Evolutionary conservation across 2,329 filamentous ascomycete genomes (phyloP), one percentile per base, ranked within the genome.

Genomic region (Alternaria consortialis): DNA sequence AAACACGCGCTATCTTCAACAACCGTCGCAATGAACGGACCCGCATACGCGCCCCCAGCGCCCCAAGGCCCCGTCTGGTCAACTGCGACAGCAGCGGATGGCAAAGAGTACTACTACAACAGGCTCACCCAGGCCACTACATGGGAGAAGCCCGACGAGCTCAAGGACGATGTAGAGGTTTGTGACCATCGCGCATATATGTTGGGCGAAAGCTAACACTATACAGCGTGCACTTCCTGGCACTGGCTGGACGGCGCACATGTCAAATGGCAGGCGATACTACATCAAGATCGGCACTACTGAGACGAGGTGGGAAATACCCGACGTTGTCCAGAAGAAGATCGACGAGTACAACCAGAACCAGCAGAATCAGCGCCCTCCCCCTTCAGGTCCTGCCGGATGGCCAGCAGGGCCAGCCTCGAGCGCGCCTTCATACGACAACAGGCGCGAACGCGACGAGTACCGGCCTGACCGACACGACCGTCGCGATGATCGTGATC

Each of bases 251-350:
- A 95, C 94, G 74, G 93, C 97, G 90, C 27, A 90, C 42, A 39
- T 92, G 23, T 89, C 93, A 64, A 91, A 92, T 66, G 95, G 94
- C 47, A 89, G 90, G 72, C 92, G 94, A 76, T 99, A 99, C 81
- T 99, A 93, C 72, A 94, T 94, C 79, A 95, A 99, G 79, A 91
- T 90, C 34, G 91, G 96, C 79, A 94, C 92, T 44, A 94, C 94
- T 80, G 87, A 93, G 81, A 98, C 93, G 78, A 93, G 91, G 32
- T 99, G 95, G 95, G 91, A 94, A 74, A 94, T 97, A 86, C 95
- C 95, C 57, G 91, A 93, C 56, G 88, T 83, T 62, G 69, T 77
- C 27, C 66, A 70, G 52, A 93, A 92, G 80, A 93, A 91, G 64
- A 94, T 94, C 81, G 93, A 91, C 75, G 85, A 86, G 70, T 91